Evolutionary conservation across 345 rosid species (phyloP).

Genomic region (Salix arbutifolia): DNA sequence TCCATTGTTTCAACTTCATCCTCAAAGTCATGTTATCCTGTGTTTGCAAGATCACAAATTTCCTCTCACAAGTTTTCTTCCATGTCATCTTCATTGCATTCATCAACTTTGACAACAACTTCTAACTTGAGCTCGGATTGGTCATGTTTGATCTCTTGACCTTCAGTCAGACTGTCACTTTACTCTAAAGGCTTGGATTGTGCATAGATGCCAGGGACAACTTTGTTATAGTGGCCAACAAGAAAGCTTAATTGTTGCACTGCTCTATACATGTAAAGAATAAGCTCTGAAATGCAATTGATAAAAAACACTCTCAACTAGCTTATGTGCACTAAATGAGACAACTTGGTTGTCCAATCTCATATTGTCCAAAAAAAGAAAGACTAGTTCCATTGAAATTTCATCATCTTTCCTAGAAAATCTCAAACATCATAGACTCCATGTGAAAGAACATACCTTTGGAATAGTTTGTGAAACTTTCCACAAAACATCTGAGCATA

Average conservation of each 20-base stretch:
- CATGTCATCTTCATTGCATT: too few relatives aligned
- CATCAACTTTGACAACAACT: background rate
- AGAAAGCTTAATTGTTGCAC: background rate
- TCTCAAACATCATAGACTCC: background rate
- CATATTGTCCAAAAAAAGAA: background rate
- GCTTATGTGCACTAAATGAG: background rate
- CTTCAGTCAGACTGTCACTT: background rate
- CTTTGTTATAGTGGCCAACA: background rate
- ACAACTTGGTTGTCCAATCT: background rate
- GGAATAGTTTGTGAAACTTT: background rate
- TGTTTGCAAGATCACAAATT: too few relatives aligned
- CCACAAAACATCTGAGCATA: background rate
- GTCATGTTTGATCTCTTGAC: too few relatives aligned
- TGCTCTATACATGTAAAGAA: background rate
- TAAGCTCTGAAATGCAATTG: too few relatives aligned
- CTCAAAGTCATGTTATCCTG: too few relatives aligned
- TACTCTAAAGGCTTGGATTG: background rate
- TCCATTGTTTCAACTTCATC: too few relatives aligned
- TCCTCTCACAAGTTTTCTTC: too few relatives aligned
- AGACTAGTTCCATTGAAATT: background rate
- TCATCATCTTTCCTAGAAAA: background rate
- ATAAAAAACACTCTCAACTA: background rate
- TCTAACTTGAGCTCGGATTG: background rate
- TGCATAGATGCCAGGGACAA: background rate
- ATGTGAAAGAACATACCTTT: background rate